Evolutionary conservation across 345 rosid genomes (phyloP).

Genomic region (Crucihimalaya himalaica): DNA sequence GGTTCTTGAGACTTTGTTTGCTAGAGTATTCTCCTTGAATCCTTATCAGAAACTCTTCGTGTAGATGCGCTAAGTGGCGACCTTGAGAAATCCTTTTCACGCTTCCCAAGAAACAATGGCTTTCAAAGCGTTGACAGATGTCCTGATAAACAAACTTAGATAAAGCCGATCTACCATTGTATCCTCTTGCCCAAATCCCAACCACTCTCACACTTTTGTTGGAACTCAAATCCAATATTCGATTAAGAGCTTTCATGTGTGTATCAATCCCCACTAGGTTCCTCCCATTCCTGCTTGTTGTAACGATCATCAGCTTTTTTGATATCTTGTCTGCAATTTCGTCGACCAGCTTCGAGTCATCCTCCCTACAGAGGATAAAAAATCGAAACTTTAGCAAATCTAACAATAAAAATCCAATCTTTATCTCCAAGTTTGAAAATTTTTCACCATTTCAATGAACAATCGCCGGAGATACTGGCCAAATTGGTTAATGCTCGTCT

Average conservation of each 20-base stretch:
- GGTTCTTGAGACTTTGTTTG: not conserved
- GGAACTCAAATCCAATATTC: conserved; percentile 13
- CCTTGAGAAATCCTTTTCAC: conserved; percentile 14
- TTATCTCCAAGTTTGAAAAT: not conserved
- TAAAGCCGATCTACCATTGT: conserved; percentile 19
- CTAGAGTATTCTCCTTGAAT: conserved; percentile 19
- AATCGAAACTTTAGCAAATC: not conserved
- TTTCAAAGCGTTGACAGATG: conserved; percentile 14
- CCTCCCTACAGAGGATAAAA: not conserved
- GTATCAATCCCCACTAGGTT: conserved; percentile 34
- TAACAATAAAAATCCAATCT: not conserved
- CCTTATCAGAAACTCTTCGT: not conserved
- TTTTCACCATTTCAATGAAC: conserved; percentile 15
- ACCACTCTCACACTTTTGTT: conserved; percentile 14
- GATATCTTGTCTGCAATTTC: conserved; percentile 24
- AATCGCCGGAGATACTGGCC: conserved; percentile 12
- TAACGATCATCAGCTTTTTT: not conserved
- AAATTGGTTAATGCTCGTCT: conserved; percentile 26
- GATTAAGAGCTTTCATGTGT: conserved; percentile 10
- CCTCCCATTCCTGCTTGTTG: not conserved
- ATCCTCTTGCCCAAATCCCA: conserved; percentile 34
- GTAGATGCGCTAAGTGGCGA: conserved; percentile 6
- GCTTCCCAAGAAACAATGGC: conserved; percentile 23
- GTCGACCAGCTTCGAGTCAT: conserved; percentile 37
- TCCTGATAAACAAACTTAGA: conserved; percentile 14